These are phyloP conservation scores for Suhomyces maxii DNA, from an alignment of 1,139 yeast species.

Conservation along the genomic window DNA sequence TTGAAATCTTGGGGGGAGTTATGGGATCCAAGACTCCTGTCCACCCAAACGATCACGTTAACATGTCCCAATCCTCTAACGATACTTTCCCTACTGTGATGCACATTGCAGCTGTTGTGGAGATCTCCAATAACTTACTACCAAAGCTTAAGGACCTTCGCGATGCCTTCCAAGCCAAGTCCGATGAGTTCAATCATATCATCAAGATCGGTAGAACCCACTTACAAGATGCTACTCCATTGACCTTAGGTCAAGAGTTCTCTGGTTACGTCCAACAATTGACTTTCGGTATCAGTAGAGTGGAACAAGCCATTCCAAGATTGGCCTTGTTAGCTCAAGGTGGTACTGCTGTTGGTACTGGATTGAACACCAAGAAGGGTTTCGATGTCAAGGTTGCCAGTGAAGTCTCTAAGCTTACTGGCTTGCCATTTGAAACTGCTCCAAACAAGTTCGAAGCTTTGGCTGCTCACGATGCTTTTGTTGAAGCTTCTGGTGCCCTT, in stretches of 20 bases:
- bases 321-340: slow-evolving; percentile 91
- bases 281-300: slow-evolving; percentile 84
- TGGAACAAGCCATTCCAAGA: slow-evolving; percentile 73
- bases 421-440: slow-evolving; percentile 86
- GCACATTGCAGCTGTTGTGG: slow-evolving; percentile 98
- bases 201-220: slow-evolving; percentile 99
- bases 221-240: slow-evolving; percentile 97
- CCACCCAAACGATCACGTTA: slow-evolving; percentile 98
- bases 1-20: slow-evolving; percentile 89
- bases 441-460: slow-evolving; percentile 98
- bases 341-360: slow-evolving; percentile 99
- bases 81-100: slow-evolving; percentile 99
- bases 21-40: slow-evolving; percentile 91
- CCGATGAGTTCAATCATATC: slow-evolving; percentile 80
- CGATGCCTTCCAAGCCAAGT: slow-evolving; percentile 71
- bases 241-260: slow-evolving; percentile 97
- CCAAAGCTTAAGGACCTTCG: slow-evolving; percentile 80
- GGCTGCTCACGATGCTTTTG: slow-evolving; percentile 98
- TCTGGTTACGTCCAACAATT: slow-evolving; percentile 95
- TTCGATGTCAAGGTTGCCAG: slow-evolving; percentile 83
- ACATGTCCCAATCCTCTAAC: slow-evolving; percentile 97
- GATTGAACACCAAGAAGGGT: slow-evolving; percentile 89
- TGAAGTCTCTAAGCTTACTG: slow-evolving; percentile 79
- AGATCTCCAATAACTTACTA: slow-evolving; percentile 69
- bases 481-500: slow-evolving; percentile 95